phyloP scores from a whole-genome alignment of 768 basidiomycete genomes.

The Mycena capillaripes region DNA sequence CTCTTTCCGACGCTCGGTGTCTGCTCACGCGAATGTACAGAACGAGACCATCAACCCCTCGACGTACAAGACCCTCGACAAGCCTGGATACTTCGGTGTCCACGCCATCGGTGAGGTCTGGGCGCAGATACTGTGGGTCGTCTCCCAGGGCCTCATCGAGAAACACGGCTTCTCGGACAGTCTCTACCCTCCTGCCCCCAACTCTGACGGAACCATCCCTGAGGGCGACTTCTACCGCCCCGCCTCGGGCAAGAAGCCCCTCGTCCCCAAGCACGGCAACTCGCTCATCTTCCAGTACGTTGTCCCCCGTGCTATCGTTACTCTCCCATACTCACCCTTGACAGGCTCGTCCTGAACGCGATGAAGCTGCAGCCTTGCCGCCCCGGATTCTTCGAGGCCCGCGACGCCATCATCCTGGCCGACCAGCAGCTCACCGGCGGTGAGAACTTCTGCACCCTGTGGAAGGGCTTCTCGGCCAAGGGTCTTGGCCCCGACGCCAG shows the following conservation, averaged over 20 bases:
- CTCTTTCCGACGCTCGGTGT: background rate
- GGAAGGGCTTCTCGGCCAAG: constrained; percentile 86
- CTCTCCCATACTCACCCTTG: background rate
- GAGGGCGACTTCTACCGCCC: constrained; percentile 82
- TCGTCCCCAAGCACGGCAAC: constrained; percentile 94
- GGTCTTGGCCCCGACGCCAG: constrained; percentile 86
- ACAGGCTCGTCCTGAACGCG: constrained; percentile 83
- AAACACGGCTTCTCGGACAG: constrained; percentile 86
- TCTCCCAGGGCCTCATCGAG: constrained; percentile 78
- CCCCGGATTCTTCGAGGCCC: constrained; percentile 91
- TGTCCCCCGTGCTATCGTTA: background rate
- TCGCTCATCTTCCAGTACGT: constrained; percentile 80
- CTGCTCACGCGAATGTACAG: constrained; percentile 39
- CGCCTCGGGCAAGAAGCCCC: constrained; percentile 63
- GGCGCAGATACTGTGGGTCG: constrained; percentile 92
- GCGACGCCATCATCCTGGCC: constrained; percentile 92
- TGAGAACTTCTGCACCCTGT: constrained; percentile 91
- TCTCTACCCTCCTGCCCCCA: constrained; percentile 85
- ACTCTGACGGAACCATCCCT: constrained; percentile 74
- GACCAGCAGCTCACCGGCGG: constrained; percentile 92
- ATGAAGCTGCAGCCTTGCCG: constrained; percentile 98
- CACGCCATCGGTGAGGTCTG: constrained; percentile 96
- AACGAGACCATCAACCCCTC: constrained; percentile 86
- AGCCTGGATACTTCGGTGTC: constrained; percentile 94
- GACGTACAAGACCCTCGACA: constrained; percentile 95